phyloP scores from a whole-genome alignment of 1,139 yeast genomes.

The Scheffersomyces illinoinensis region DNA sequence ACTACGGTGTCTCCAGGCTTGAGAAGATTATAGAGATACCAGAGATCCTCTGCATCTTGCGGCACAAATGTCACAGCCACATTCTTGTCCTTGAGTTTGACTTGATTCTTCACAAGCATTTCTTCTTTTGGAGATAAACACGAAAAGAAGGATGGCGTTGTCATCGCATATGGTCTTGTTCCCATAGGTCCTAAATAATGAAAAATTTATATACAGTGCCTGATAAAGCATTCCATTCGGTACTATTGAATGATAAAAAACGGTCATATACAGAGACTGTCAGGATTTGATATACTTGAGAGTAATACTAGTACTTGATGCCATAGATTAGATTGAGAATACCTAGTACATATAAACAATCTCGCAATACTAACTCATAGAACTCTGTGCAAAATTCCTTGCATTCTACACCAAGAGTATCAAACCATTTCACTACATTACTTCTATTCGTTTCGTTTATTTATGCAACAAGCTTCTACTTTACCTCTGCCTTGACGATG shows the following conservation, averaged over 20 bases:
- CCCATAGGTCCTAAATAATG: neutral
- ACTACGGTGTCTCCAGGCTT: slow-evolving; percentile 74
- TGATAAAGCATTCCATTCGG: neutral
- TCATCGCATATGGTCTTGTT: neutral
- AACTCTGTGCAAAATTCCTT: too few species aligned
- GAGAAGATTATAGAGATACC: slow-evolving; percentile 82
- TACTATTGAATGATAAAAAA: neutral
- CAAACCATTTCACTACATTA: neutral
- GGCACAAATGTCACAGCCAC: slow-evolving; percentile 71
- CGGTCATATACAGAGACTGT: neutral
- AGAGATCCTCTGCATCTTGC: slow-evolving; percentile 89
- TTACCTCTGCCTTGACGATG: slow-evolving; percentile 69
- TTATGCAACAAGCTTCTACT: slow-evolving; percentile 35
- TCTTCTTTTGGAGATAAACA: neutral
- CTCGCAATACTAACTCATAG: neutral
- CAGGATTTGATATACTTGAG: too few species aligned
- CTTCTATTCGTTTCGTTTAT: neutral
- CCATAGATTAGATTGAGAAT: neutral
- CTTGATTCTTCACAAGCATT: slow-evolving; percentile 49
- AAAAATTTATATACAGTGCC: neutral
- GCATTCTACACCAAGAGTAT: too few species aligned
- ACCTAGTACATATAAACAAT: neutral
- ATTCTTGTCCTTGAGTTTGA: slow-evolving; percentile 58
- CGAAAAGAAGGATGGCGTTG: neutral
- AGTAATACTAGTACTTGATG: neutral